These are phyloP conservation scores for Vicia villosa DNA, from an alignment of 306 rosid species.

Conservation along the genomic window DNA sequence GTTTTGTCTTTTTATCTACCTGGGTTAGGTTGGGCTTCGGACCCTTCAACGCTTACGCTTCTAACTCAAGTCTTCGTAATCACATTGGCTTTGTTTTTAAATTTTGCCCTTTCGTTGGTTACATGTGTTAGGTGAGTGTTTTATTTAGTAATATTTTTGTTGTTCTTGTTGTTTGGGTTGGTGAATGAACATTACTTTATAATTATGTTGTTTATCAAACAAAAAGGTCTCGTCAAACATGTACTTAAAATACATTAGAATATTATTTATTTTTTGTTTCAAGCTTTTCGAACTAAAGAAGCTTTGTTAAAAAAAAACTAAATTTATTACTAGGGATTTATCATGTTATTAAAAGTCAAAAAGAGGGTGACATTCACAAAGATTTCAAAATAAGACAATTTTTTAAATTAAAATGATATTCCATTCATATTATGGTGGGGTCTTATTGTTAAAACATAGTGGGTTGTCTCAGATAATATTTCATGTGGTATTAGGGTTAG, in stretches of 20 bases:
- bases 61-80: constrained; percentile 41
- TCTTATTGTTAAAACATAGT: too few relatives aligned
- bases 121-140: not conserved
- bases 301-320: not conserved
- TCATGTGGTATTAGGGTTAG: too few relatives aligned
- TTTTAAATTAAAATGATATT: not conserved
- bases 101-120: constrained; percentile 11
- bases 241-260: not conserved
- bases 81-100: not conserved
- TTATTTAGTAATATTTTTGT: not conserved
- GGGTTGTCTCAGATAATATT: too few relatives aligned
- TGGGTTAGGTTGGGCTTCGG: constrained; percentile 39
- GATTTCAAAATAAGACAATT: not conserved
- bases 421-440: not conserved
- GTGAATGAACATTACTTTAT: not conserved
- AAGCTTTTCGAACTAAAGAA: not conserved
- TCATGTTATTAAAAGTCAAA: not conserved
- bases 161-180: not conserved
- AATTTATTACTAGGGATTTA: not conserved
- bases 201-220: not conserved
- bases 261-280: not conserved
- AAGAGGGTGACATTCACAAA: not conserved
- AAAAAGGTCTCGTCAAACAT: not conserved
- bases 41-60: constrained; percentile 58
- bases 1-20: not conserved